These are phyloP conservation scores for Stemphylium lycopersici DNA, from an alignment of 2,329 filamentous ascomycete genomes.

Conservation along the genomic window DNA sequence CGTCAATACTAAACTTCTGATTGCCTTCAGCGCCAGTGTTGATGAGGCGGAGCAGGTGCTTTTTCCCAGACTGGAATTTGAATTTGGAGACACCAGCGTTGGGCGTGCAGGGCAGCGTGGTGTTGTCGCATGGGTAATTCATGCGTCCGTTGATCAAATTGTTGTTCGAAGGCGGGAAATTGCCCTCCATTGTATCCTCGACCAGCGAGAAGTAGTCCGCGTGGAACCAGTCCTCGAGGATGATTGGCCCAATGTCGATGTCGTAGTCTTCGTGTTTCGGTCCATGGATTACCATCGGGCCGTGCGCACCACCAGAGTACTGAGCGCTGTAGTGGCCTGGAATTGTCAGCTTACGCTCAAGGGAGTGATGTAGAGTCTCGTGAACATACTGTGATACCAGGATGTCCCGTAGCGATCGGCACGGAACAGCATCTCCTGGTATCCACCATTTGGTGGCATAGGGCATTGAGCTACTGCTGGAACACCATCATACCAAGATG, in stretches of 20 bases:
- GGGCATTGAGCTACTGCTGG: slow-evolving; percentile 45
- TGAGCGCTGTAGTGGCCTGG: slow-evolving; percentile 47
- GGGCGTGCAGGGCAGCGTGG: slow-evolving; percentile 31
- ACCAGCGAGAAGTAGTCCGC: slow-evolving; percentile 37
- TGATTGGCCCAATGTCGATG: slow-evolving; percentile 49
- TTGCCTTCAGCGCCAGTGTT: slow-evolving; percentile 49
- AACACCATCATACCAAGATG: slow-evolving; percentile 47
- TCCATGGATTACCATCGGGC: slow-evolving; percentile 48
- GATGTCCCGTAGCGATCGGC: slow-evolving; percentile 40
- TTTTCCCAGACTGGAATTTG: slow-evolving; percentile 50
- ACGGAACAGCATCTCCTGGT: slow-evolving; percentile 28
- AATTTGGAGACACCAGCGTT: slow-evolving; percentile 43
- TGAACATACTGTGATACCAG: slow-evolving; percentile 31
- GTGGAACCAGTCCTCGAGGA: slow-evolving; percentile 52
- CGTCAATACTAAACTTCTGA: slow-evolving; percentile 52
- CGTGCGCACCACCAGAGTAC: slow-evolving; percentile 47
- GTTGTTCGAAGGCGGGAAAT: slow-evolving; percentile 28
- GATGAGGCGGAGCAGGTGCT: slow-evolving; percentile 50
- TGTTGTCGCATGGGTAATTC: slow-evolving; percentile 37
- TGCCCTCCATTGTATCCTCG: slow-evolving; percentile 33
- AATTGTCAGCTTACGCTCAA: not conserved
- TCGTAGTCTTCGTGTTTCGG: slow-evolving; percentile 48
- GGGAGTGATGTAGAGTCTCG: not conserved
- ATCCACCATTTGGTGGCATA: slow-evolving; percentile 37
- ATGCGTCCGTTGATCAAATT: slow-evolving; percentile 30